These are phyloP conservation scores for Pichia sp. DNA, from an alignment of 1,139 yeast species.

Conservation along the genomic window DNA sequence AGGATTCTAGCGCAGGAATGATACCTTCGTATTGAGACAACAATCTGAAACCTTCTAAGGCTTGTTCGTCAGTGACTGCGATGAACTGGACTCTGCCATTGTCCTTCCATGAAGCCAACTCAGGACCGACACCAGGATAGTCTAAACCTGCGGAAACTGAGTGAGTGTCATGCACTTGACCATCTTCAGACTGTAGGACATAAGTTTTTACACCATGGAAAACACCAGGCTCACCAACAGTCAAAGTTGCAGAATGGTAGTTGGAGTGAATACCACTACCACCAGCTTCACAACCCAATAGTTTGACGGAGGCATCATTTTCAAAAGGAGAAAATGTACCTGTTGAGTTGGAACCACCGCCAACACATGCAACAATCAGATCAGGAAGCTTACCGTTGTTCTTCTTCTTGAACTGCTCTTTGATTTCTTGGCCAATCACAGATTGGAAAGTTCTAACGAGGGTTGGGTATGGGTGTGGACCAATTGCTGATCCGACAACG, in stretches of 20 bases:
- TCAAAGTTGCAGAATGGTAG: slow-evolving; percentile 87
- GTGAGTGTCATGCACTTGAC: slow-evolving; percentile 96
- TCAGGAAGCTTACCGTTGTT: slow-evolving; percentile 85
- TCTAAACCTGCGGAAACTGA: slow-evolving; percentile 98
- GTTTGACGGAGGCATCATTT: slow-evolving; percentile 66
- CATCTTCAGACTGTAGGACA: slow-evolving; percentile 84
- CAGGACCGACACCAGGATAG: slow-evolving; percentile 99
- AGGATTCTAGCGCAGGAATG: slow-evolving; percentile 95
- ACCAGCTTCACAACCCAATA: slow-evolving; percentile 97
- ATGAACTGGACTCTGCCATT: slow-evolving; percentile 86
- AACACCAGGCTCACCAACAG: slow-evolving; percentile 93
- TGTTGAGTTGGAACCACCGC: slow-evolving; percentile 97
- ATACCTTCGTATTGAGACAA: slow-evolving; percentile 95
- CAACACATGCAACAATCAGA: slow-evolving; percentile 96
- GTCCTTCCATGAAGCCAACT: slow-evolving; percentile 90
- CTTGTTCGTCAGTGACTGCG: slow-evolving; percentile 93
- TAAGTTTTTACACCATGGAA: slow-evolving; percentile 97
- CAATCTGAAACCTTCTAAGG: slow-evolving; percentile 81
- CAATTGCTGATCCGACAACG: slow-evolving; percentile 96
- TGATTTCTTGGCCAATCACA: slow-evolving; percentile 92
- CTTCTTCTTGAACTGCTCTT: slow-evolving; percentile 75
- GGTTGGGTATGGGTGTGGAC: slow-evolving; percentile 98
- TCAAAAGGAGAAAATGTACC: slow-evolving; percentile 96
- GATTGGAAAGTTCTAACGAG: slow-evolving; percentile 97
- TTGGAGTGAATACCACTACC: slow-evolving; percentile 92